Evolutionary conservation across 1,139 yeast species (phyloP).

Genomic region (Protomyces inouyei): DNA sequence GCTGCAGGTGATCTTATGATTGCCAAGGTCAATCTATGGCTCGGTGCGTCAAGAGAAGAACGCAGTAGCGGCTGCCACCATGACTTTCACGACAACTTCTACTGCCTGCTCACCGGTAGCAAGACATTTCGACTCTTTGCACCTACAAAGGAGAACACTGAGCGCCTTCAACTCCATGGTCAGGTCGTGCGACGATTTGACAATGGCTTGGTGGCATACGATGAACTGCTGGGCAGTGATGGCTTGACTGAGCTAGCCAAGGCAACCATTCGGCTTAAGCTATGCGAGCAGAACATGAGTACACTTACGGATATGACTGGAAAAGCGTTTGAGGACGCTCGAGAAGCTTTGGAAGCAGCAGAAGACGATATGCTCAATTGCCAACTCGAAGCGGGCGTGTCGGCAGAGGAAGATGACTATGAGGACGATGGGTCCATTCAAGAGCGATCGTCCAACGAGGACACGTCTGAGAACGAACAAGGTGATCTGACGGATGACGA

Average conservation of each 20-base stretch:
- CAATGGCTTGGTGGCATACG: constrained; percentile 25
- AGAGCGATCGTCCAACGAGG: neutral
- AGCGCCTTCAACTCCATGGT: constrained; percentile 12
- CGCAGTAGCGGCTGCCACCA: constrained; percentile 28
- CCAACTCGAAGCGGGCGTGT: neutral
- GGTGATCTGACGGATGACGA: neutral
- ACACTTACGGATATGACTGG: neutral
- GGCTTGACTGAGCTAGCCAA: constrained; percentile 13
- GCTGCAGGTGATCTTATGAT: constrained; percentile 17
- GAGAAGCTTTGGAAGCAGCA: constrained; percentile 8
- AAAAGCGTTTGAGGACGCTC: constrained; percentile 1
- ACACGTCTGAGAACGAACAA: neutral
- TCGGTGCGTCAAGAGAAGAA: constrained; percentile 18
- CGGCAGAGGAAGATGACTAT: constrained; percentile 17
- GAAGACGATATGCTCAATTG: constrained; percentile 1
- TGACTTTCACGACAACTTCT: constrained; percentile 29
- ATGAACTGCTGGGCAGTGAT: constrained; percentile 9
- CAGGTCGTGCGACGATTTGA: neutral
- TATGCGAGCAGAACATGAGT: neutral
- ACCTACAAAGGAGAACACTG: constrained; percentile 7
- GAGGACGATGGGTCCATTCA: neutral
- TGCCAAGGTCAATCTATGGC: constrained; percentile 27
- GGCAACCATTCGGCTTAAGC: constrained; percentile 4
- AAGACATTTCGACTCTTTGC: constrained; percentile 22
- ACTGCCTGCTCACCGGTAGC: constrained; percentile 21